Percentiles rank a stretch among this genome's conserved stretches.
These are phyloP conservation scores for Aureobasidium sp. DNA, from an alignment of 2,329 filamentous ascomycete species.

Conservation along the genomic window DNA sequence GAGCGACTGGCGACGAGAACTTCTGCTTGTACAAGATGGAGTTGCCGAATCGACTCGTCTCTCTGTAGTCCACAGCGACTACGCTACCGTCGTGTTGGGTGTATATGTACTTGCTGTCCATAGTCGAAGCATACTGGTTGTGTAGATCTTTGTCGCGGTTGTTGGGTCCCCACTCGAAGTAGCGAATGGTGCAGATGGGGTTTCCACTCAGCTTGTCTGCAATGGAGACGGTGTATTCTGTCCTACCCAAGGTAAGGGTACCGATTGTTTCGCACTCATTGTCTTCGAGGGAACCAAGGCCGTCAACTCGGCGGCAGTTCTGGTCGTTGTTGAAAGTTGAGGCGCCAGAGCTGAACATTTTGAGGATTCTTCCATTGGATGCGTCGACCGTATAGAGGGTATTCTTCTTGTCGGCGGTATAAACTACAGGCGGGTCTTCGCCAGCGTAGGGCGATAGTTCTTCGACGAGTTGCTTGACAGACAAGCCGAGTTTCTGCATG, in stretches of 20 bases:
- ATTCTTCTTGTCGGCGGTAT: slow-evolving; percentile 85
- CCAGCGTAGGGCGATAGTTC: slow-evolving; percentile 69
- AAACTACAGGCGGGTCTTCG: slow-evolving; percentile 69
- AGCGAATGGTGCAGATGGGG: slow-evolving; percentile 80
- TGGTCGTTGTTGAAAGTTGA: slow-evolving; percentile 57
- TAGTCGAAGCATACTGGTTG: slow-evolving; percentile 68
- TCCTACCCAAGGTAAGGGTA: slow-evolving; percentile 73
- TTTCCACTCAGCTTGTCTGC: slow-evolving; percentile 64
- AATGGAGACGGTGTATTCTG: slow-evolving; percentile 84
- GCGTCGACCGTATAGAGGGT: slow-evolving; percentile 86
- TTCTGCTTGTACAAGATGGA: slow-evolving; percentile 23
- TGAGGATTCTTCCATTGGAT: slow-evolving; percentile 69
- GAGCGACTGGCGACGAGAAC: slow-evolving; percentile 60
- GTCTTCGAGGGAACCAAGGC: slow-evolving; percentile 47
- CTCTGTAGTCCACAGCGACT: slow-evolving; percentile 66
- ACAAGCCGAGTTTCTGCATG: slow-evolving; percentile 59
- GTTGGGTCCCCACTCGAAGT: slow-evolving; percentile 92
- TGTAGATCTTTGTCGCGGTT: slow-evolving; percentile 82
- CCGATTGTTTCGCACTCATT: slow-evolving; percentile 69
- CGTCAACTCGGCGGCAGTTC: slow-evolving; percentile 65
- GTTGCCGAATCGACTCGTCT: slow-evolving; percentile 16
- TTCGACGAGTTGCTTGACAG: slow-evolving; percentile 82
- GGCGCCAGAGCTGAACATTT: slow-evolving; percentile 72
- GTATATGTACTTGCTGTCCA: slow-evolving; percentile 85
- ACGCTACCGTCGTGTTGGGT: slow-evolving; percentile 77